phyloP scores from a whole-genome alignment of 805 yeast species.

The Yarrowia deformans region DNA sequence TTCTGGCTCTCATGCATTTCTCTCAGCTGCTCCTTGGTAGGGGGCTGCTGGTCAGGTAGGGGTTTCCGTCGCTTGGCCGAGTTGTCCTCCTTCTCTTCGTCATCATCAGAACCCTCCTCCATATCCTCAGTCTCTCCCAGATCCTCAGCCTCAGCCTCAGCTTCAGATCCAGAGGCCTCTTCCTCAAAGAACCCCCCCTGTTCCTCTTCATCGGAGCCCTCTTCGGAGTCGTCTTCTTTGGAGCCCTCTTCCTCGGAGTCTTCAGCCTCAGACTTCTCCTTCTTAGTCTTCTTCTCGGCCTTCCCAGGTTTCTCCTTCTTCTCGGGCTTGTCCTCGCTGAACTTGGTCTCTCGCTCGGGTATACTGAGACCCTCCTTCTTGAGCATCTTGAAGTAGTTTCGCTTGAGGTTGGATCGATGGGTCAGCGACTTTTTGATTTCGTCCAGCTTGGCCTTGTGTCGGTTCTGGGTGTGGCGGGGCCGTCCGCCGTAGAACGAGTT shows the following conservation, averaged over 20 bases:
- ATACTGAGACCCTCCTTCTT: constrained; percentile 71
- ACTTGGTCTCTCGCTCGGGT: constrained; percentile 53
- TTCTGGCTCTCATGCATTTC: constrained; percentile 23
- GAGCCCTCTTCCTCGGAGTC: constrained; percentile 36
- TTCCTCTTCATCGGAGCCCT: not conserved
- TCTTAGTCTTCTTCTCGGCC: not conserved
- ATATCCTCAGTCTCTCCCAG: too few species aligned
- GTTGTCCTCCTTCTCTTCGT: constrained; percentile 28
- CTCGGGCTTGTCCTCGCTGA: constrained; percentile 26
- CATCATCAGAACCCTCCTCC: constrained; percentile 26
- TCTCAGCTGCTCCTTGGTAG: constrained; percentile 4
- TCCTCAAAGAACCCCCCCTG: constrained; percentile 26
- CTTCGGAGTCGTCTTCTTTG: constrained; percentile 28
- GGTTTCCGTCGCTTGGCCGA: constrained; percentile 43
- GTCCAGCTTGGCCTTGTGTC: constrained; percentile 47
- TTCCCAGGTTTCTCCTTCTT: not conserved
- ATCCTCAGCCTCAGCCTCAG: constrained; percentile 36
- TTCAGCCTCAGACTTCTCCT: not conserved
- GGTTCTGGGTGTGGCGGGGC: constrained; percentile 37
- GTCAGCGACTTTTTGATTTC: constrained; percentile 81
- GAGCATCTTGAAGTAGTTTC: constrained; percentile 77
- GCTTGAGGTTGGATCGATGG: constrained; percentile 82
- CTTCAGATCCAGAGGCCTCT: constrained; percentile 2
- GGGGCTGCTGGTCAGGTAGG: constrained; percentile 41
- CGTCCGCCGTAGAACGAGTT: constrained; percentile 34